Evolutionary conservation across 495 filamentous ascomycete species (phyloP).

Genomic region (Penicillium lividum): DNA sequence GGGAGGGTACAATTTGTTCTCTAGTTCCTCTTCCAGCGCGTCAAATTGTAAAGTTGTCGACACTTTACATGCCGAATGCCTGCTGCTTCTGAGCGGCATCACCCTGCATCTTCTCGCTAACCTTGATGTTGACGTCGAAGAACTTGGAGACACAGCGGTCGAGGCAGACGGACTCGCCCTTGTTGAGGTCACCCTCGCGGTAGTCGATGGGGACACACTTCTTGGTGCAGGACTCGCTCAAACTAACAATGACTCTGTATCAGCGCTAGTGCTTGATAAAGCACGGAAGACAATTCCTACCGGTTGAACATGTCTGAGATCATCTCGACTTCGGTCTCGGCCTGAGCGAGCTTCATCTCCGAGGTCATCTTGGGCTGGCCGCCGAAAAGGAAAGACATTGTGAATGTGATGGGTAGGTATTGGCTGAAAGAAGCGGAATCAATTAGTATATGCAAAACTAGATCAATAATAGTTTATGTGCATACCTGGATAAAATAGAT

Average conservation of each 20-base stretch:
- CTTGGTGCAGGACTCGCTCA: slow-evolving; percentile 82
- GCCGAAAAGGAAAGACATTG: slow-evolving; percentile 95
- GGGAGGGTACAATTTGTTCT: background rate
- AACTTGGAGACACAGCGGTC: slow-evolving; percentile 97
- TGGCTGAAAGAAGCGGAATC: slow-evolving; percentile 4
- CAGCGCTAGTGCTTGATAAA: background rate
- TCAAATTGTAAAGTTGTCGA: slow-evolving; percentile 6
- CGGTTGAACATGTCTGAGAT: slow-evolving; percentile 95
- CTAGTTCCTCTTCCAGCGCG: background rate
- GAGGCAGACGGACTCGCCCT: slow-evolving; percentile 96
- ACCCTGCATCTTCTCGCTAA: slow-evolving; percentile 78
- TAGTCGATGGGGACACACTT: slow-evolving; percentile 92
- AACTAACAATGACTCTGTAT: slow-evolving; percentile 44
- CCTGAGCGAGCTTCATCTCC: slow-evolving; percentile 91
- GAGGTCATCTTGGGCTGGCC: slow-evolving; percentile 82
- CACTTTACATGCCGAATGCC: slow-evolving; percentile 54
- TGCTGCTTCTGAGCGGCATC: slow-evolving; percentile 56
- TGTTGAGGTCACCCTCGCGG: slow-evolving; percentile 93
- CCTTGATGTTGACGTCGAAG: slow-evolving; percentile 97
- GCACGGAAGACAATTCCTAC: slow-evolving; percentile 43
- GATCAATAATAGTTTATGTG: background rate
- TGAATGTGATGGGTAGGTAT: slow-evolving; percentile 34
- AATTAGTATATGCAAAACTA: background rate
- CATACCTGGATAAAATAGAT: slow-evolving; percentile 9
- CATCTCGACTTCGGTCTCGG: slow-evolving; percentile 91